Conservation (phyloP, 1,284 basidiomycete species). For the Marasmius oreades region DNA sequence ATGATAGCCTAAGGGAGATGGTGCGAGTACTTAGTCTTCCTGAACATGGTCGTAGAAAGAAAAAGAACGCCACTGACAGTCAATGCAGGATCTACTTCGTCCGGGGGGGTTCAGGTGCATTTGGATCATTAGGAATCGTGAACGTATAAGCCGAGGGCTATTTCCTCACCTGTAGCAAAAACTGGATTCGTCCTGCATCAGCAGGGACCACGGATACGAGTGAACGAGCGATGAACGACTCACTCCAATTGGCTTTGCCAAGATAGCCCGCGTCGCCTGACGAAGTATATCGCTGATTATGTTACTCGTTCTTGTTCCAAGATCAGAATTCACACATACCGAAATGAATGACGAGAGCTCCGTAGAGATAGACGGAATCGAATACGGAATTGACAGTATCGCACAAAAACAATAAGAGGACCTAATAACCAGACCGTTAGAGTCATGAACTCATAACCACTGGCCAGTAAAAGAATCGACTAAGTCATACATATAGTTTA, state of each 20-base stretch:
- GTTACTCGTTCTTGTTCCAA: too few species aligned
- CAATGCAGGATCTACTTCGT: conserved; percentile 29
- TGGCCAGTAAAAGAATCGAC: neutral
- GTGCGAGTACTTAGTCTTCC: neutral
- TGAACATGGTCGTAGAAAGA: neutral
- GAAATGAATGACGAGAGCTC: conserved; percentile 33
- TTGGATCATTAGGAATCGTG: neutral
- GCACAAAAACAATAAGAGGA: conserved; percentile 28
- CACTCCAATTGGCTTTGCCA: conserved; percentile 32
- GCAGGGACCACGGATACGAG: neutral
- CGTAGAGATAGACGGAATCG: conserved; percentile 33
- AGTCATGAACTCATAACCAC: neutral
- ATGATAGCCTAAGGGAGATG: conserved; percentile 29
- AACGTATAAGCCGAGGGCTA: neutral
- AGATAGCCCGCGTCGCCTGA: conserved; percentile 28
- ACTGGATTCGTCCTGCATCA: conserved; percentile 15
- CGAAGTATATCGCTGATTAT: too few species aligned
- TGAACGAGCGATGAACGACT: conserved; percentile 6
- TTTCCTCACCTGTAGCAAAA: conserved; percentile 30
- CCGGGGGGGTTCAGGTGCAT: neutral
- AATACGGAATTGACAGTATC: conserved; percentile 36
- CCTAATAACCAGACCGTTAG: conserved; percentile 18
- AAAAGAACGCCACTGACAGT: conserved; percentile 22
- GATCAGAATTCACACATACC: too few species aligned
- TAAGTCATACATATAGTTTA: conserved; percentile 17